Evolutionary conservation across 352 stramenopile genomes (phyloP), one percentile per base, ranked within the genome.

Genomic region (Pythium aquatile): DNA sequence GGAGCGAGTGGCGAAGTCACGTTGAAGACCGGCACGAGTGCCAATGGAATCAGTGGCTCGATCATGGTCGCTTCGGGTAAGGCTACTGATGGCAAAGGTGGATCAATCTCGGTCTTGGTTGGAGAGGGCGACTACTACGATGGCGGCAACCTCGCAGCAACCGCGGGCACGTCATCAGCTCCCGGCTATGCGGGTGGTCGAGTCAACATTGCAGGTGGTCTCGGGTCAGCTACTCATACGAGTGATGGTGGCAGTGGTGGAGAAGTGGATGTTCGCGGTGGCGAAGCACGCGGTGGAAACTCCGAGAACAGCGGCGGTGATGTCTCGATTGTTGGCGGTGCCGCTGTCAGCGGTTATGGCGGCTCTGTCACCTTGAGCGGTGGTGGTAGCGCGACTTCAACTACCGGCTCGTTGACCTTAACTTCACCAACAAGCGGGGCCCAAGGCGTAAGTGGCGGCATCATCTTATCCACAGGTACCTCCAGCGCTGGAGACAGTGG

Each of bases 241-340:
- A 86, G 73, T 28, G 94, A 98, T 67, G 95, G 94, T 61, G 95
- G 95, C 55, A 88, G 97, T 63, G 95, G 95, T 24, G 93, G 93
- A 30, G 74, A 83, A 53, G 69, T 98, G 29, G 69, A 77, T 26
- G 77, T 98, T 33, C 71, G 68, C 20, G 93, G 93, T 53, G 95
- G 95, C 26, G 81, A 96, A 73, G 91, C 85, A 30, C 87, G 91
- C 68, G 95, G 95, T 44, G 85, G 83, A 59, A 92, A 92, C 49
- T 67, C 75, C 2, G 76, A 93, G 61, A 90, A 98, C 68, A 95
- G 97, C 66, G 94, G 93, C 24, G 94, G 91, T 39, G 78, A 82
- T 54, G 75, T 98, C 49, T 74, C 61, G 30, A 29, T 97, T n/a
- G 67, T 69, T 37, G 92, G 89, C 35, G 96, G 94, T 70, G 81